Conservation (phyloP, 129 eudicot genomes). For the Pulicaria dysenterica region DNA sequence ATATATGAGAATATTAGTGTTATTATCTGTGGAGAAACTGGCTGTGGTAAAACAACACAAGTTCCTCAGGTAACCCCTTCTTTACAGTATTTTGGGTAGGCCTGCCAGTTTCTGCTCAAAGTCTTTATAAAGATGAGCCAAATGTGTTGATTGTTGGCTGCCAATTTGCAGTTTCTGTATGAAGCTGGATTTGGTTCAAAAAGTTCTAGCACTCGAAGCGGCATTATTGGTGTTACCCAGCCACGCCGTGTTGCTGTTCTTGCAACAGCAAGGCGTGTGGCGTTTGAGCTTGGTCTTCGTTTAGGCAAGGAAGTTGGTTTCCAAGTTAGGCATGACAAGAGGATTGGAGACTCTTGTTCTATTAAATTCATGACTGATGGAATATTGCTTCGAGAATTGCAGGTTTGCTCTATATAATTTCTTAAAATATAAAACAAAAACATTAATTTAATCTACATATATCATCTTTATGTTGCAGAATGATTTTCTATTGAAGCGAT, state of each 20-base stretch:
- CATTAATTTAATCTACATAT: not conserved
- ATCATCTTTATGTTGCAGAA: slow-evolving; percentile 50
- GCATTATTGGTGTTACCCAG: slow-evolving; percentile 92
- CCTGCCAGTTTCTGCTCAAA: no score
- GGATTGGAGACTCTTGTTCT: slow-evolving; percentile 74
- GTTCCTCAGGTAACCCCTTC: slow-evolving; percentile 76
- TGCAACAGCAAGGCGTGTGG: slow-evolving; percentile 94
- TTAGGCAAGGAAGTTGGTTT: slow-evolving; percentile 93
- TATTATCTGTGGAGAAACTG: slow-evolving; percentile 94
- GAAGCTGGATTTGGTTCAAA: slow-evolving; percentile 93
- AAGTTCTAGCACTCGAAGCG: slow-evolving; percentile 45
- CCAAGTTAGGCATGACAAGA: slow-evolving; percentile 89
- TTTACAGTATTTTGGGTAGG: not conserved
- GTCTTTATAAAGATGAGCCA: no score
- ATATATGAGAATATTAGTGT: slow-evolving; percentile 74
- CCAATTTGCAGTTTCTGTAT: slow-evolving; percentile 69
- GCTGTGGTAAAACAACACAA: slow-evolving; percentile 99
- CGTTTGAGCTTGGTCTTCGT: slow-evolving; percentile 81
- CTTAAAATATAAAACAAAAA: not conserved
- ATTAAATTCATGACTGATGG: slow-evolving; percentile 99
- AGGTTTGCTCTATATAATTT: slow-evolving; percentile 39
- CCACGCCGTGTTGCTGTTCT: slow-evolving; percentile 99
- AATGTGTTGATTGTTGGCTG: not conserved
- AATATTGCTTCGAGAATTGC: slow-evolving; percentile 93
- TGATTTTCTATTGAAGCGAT: slow-evolving; percentile 77